A percentile compares a stretch with the other conserved stretches of the same genome.
phyloP scores from a whole-genome alignment of 1,284 basidiomycete species.

The Cutaneotrichosporon cavernicola region DNA sequence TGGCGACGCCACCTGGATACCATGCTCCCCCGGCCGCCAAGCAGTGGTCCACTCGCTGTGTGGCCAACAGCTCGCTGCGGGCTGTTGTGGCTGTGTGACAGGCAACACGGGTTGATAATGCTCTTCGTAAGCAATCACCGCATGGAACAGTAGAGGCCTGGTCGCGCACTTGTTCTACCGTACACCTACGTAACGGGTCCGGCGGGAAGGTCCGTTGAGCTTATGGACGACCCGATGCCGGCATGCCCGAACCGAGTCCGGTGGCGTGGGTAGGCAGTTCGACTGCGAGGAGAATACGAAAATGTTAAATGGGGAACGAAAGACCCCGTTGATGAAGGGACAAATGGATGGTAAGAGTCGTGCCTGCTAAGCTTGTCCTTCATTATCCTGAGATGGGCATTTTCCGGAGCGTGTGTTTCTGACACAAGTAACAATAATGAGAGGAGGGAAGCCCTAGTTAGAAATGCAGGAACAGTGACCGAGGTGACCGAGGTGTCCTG shows the following conservation, averaged over 20 bases:
- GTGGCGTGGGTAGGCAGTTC: not conserved
- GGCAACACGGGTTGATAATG: not conserved
- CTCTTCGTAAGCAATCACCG: not conserved
- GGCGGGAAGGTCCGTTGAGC: slow-evolving; percentile 1
- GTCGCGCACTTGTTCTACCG: not conserved
- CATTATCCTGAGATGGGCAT: not conserved
- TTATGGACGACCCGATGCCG: slow-evolving; percentile 7
- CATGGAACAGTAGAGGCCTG: not conserved
- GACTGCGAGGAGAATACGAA: not conserved
- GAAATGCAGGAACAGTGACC: not conserved
- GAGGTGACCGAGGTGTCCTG: too few species aligned
- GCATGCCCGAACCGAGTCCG: slow-evolving; percentile 9
- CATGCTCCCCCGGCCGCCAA: not conserved
- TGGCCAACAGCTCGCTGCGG: not conserved
- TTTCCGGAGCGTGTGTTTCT: not conserved
- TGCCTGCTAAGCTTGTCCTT: not conserved
- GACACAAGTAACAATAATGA: not conserved
- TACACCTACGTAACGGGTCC: slow-evolving; percentile 2
- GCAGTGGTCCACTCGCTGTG: not conserved
- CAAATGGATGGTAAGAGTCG: slow-evolving; percentile 1
- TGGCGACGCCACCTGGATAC: not conserved
- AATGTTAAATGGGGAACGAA: not conserved
- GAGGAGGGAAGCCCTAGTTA: not conserved
- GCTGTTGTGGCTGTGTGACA: not conserved
- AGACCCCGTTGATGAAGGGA: slow-evolving; percentile 4